These are phyloP conservation scores for Tremella mesenterica DNA, from an alignment of 768 basidiomycete species.

Conservation along the genomic window DNA sequence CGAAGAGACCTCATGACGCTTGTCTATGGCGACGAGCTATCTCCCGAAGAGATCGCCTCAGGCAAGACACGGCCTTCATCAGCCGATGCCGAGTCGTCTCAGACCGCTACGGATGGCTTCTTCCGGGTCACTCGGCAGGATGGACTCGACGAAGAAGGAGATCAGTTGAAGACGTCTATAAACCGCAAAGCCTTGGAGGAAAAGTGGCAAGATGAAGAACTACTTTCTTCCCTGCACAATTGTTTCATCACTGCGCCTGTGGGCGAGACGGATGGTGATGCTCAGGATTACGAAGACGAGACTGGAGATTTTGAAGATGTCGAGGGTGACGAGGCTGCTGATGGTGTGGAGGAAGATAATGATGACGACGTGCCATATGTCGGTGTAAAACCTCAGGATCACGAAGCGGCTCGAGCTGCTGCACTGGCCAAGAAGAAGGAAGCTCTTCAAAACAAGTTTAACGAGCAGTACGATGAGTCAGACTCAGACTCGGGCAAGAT, in stretches of 20 bases:
- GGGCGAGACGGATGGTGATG: constrained; percentile 32
- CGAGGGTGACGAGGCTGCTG: constrained; percentile 43
- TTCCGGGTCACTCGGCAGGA: constrained; percentile 51
- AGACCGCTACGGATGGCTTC: constrained; percentile 53
- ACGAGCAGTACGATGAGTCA: constrained; percentile 87
- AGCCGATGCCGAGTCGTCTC: constrained; percentile 30
- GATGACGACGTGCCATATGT: constrained; percentile 46
- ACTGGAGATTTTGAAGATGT: constrained; percentile 45
- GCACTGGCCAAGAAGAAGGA: constrained; percentile 77
- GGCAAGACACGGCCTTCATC: constrained; percentile 45
- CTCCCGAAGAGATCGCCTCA: constrained; percentile 59
- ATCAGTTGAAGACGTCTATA: constrained; percentile 61
- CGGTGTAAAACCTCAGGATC: constrained; percentile 42
- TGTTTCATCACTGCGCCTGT: constrained; percentile 76
- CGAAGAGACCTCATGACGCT: constrained; percentile 73
- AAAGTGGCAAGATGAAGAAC: constrained; percentile 75
- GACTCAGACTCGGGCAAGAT: constrained; percentile 50
- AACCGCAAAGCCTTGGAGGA: constrained; percentile 50
- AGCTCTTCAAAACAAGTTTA: constrained; percentile 84
- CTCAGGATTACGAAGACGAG: constrained; percentile 43
- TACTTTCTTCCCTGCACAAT: constrained; percentile 74
- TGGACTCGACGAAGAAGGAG: constrained; percentile 45
- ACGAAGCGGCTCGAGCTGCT: constrained; percentile 43
- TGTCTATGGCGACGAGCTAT: constrained; percentile 64
- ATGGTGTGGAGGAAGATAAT: constrained; percentile 45